These are phyloP conservation scores for Rhodosorus marinus DNA, from an alignment of 23 red algal species.

Conservation along the genomic window DNA sequence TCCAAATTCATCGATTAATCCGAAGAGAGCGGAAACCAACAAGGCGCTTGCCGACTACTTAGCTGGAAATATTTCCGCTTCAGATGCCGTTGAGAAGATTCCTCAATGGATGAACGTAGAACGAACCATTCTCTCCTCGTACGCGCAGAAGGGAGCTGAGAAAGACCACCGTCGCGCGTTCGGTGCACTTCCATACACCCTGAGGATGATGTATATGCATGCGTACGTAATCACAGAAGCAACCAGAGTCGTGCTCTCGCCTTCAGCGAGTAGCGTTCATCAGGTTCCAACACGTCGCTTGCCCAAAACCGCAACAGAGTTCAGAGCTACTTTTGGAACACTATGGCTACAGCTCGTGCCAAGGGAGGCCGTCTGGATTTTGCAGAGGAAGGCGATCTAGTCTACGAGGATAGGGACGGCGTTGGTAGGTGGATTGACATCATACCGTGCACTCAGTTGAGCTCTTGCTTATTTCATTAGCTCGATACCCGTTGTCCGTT, in stretches of 20 bases:
- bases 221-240: no score
- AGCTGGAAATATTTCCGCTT: background rate
- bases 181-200: constrained; percentile 32
- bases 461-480: no score
- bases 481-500: no score
- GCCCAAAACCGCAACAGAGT: constrained; percentile 86
- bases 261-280: no score
- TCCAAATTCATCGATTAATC: constrained; percentile 4
- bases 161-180: constrained; percentile 50
- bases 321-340: constrained; percentile 86
- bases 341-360: constrained; percentile 71
- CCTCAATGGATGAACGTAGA: no score
- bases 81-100: background rate
- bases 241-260: no score
- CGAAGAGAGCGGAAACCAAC: constrained; percentile 7
- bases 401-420: background rate
- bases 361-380: constrained; percentile 1
- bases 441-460: no score
- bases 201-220: constrained; percentile 53
- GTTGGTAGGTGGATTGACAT: no score
- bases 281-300: no score
- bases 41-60: constrained; percentile 12
- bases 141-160: background rate
- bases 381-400: constrained; percentile 11
- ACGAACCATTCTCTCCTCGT: no score